Base-by-base conservation (phyloP, 208 protist genomes). In the Crithidia acanthocephali region DNA sequence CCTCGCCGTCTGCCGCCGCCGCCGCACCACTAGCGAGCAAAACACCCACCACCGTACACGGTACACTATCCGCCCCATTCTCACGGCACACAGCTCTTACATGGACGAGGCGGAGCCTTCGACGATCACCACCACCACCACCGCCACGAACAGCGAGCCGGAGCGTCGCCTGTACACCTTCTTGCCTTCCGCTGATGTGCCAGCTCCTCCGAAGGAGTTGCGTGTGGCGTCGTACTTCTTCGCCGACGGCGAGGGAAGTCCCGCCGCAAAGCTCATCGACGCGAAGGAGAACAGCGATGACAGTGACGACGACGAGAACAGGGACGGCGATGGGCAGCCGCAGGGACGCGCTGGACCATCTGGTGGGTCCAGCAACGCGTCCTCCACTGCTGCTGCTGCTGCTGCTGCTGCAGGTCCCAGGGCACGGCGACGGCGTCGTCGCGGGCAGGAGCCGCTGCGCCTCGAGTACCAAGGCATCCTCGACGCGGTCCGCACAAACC, bases 121-220 rank as follows among this genome's bases (percentile, higher is more conserved):
- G 10, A 40, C 61, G 22, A 37, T 23, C 47, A 22, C 32, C 20
- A 68, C 40, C 11, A 42, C 61, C 22, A 42, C 37, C 6, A 18
- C 13, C 16, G 9, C 27, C n/a, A 42, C 35, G 6, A 28, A 23
- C 27, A 23, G 40, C 15, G 51, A 68, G 45, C 40, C 6, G 2
- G 66, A 79, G 53, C 50, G 59, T 8, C 77, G 77, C 15, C 67
- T 81, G 32, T 78, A 76, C 65, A 48, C 56, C 6, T 81, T 81
- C 42, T 16, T 72, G 4, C 74, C 79, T 6, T 75, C 70, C 18
- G 59, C 55, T 3, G 73, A 84, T 58, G 70, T 55, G 51, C 1
- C 47, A 10, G 42, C 65, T 13, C 68, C 79, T 11, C 79, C 79
- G 45, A 7, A 25, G 11, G 47, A 79, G 62, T 40, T 84, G 64